Evolutionary conservation across 2,329 filamentous ascomycete genomes (phyloP).

Genomic region (Nemania diffusa): DNA sequence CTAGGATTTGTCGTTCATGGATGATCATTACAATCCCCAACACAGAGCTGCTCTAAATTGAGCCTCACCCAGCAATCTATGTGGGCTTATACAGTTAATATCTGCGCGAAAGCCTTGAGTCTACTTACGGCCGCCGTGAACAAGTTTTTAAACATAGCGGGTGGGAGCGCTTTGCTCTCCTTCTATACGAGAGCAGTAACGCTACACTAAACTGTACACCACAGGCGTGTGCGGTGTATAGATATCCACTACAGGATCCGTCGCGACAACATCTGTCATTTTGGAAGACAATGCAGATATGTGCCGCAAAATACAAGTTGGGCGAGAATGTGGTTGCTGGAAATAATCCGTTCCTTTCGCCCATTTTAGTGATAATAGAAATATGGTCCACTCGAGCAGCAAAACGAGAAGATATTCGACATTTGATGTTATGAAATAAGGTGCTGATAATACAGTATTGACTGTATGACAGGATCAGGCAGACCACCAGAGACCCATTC

Average conservation of each 20-base stretch:
- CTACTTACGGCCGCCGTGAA: neutral
- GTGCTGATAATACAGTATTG: neutral
- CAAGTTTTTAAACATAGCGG: neutral
- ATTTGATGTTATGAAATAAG: neutral
- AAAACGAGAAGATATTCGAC: no score
- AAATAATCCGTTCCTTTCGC: slow-evolving; percentile 13
- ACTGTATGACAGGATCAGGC: neutral
- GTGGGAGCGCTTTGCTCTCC: neutral
- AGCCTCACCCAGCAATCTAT: neutral
- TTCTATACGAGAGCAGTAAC: neutral
- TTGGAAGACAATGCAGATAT: slow-evolving; percentile 5
- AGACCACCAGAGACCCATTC: neutral
- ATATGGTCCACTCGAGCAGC: no score
- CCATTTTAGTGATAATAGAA: no score
- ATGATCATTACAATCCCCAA: neutral
- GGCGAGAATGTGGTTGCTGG: neutral
- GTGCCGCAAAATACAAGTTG: slow-evolving; percentile 14
- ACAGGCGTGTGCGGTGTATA: neutral
- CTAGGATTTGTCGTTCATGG: neutral
- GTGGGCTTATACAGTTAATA: neutral
- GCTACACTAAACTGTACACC: neutral
- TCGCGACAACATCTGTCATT: neutral
- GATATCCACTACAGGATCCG: neutral
- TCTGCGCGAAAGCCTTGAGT: neutral
- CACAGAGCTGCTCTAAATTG: neutral